Evolutionary conservation across 2,329 filamentous ascomycete species (phyloP).

Genomic region (Penicillium sp.): DNA sequence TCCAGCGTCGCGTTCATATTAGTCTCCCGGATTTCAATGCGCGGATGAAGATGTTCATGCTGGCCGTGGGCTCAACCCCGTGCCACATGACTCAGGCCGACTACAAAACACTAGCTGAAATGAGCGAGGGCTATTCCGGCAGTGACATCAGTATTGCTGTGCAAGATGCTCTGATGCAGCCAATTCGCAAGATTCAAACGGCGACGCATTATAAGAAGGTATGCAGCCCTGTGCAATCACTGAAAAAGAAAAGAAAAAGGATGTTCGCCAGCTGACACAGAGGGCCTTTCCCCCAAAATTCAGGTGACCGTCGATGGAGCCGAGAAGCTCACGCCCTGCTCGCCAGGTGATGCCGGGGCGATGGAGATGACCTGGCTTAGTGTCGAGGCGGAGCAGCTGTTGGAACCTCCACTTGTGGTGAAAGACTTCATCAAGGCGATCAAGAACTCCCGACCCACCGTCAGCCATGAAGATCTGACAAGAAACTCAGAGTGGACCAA

Average conservation of each 20-base stretch:
- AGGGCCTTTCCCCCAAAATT: neutral
- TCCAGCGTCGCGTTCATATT: conserved; percentile 94
- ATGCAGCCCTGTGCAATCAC: conserved; percentile 16
- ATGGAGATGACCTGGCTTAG: conserved; percentile 92
- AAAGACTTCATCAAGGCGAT: conserved; percentile 95
- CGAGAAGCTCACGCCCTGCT: conserved; percentile 71
- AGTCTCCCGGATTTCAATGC: conserved; percentile 81
- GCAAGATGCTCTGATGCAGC: conserved; percentile 95
- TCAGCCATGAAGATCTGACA: conserved; percentile 77
- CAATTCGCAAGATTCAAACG: conserved; percentile 91
- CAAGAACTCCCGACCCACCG: conserved; percentile 80
- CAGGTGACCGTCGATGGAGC: conserved; percentile 64
- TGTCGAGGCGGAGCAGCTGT: conserved; percentile 72
- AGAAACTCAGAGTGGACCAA: conserved; percentile 88
- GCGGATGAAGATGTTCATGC: conserved; percentile 89
- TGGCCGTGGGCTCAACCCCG: conserved; percentile 87
- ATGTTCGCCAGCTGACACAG: neutral
- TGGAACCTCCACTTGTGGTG: conserved; percentile 77
- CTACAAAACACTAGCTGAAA: conserved; percentile 69
- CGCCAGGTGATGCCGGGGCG: conserved; percentile 78
- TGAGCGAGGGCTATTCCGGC: conserved; percentile 91
- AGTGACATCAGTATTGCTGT: conserved; percentile 95
- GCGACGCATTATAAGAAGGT: conserved; percentile 97
- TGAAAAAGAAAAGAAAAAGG: too few relatives aligned
- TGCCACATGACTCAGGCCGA: conserved; percentile 74